Base-by-base conservation (phyloP, 1,139 yeast genomes). In the Pichia kudriavzevii region DNA sequence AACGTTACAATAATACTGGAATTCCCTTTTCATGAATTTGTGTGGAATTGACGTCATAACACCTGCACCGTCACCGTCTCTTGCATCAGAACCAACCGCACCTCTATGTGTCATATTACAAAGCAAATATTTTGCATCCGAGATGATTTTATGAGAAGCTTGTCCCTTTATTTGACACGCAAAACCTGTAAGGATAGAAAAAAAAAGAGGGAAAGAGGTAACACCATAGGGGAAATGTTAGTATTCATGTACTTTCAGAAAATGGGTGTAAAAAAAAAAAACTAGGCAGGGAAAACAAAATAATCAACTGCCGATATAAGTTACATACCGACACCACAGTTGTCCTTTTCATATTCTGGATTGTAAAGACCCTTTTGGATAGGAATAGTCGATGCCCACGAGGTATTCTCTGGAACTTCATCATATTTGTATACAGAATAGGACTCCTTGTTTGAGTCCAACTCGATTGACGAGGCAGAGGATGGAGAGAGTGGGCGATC, bases 51-150 rank as follows among this genome's bases (percentile, higher is more conserved):
- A 81, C 35, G 93, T 75, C 72, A 91, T 75, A 44, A 91, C 87
- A 59, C 98, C 98, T 28, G 98, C 98, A 63, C 98, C 98, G 59
- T 91, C 98, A 62, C 98, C 98, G 57, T 91, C 96, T 53, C 88
- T 76, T 20, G 97, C 94, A 56, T 87, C 95, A 31, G 94, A 77
- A 22, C 85, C 83, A 44, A 88, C 96, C 32, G 98, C 98, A 56
- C 98, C 98, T 65, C 98, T 76, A 61, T 91, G 98, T 44, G 96
- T 83, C 97, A 91, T 91, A 63, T 91, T 91, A 67, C 97, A 88
- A 42, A 91, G 75, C 55, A 91, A 68, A 55, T 74, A 76, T 49
- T 77, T 69, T 29, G 95, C 95, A 63, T 91, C 97, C 30, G 94
- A 79, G 42, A 91, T 91, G 48, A 88, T 87, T 59, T 88, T 87